These are phyloP conservation scores for Gleditsia sinensis DNA, from an alignment of 306 rosid species.

Conservation along the genomic window DNA sequence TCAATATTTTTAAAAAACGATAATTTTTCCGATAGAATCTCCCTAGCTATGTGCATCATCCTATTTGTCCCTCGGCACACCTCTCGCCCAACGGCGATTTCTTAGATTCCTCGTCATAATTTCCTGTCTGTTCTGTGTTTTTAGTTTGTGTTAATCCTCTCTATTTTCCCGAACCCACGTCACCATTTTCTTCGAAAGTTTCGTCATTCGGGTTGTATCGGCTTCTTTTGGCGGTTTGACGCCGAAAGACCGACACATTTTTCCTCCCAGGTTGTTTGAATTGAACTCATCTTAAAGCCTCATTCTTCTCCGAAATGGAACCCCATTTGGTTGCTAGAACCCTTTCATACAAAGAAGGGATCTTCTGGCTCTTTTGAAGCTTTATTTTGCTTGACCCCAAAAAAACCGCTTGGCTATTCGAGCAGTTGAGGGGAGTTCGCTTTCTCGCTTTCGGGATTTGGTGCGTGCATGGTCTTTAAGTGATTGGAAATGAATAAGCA, in stretches of 20 bases:
- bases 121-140: not conserved
- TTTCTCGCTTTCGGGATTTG: slow-evolving; percentile 7
- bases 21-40: no score
- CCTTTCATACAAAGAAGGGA: slow-evolving; percentile 25
- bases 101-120: no score
- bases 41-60: no score
- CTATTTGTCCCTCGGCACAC: not conserved
- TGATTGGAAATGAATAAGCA: slow-evolving; percentile 46
- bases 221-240: slow-evolving; percentile 13
- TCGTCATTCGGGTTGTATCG: not conserved
- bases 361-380: slow-evolving; percentile 27
- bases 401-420: slow-evolving; percentile 10
- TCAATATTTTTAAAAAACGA: no score
- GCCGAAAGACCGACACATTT: not conserved
- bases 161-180: slow-evolving; percentile 24
- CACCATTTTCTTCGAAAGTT: slow-evolving; percentile 3
- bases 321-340: slow-evolving; percentile 20
- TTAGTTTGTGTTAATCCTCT: slow-evolving; percentile 8
- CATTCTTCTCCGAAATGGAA: not conserved
- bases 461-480: slow-evolving; percentile 26
- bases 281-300: not conserved
- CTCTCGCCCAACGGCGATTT: no score
- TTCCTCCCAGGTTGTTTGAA: not conserved
- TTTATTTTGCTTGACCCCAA: slow-evolving; percentile 3
- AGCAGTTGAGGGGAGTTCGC: not conserved